Evolutionary conservation across 352 stramenopile genomes (phyloP), one percentile per base, ranked within the genome.

Genomic region (Elongisporangium anandrum): DNA sequence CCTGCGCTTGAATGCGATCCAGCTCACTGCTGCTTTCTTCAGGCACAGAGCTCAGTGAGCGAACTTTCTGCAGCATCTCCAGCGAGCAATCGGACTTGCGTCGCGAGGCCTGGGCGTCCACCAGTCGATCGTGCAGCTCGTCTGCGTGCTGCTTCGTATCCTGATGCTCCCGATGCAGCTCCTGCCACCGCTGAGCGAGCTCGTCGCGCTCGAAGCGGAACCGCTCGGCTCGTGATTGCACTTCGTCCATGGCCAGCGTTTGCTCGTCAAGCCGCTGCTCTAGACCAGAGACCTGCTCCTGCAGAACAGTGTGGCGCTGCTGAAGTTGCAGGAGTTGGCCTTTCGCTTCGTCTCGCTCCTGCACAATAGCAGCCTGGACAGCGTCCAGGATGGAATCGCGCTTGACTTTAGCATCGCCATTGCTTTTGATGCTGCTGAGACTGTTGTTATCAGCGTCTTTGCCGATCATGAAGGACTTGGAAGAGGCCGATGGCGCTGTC

Each of bases 121-220:
- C 73, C 8, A 90, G 68, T 12, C 73, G 67, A 17, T 64, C 57
- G 52, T 90, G 82, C 17, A 92, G 64, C 52, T 88, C 77, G 6
- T 90, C 78, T 1, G 70, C 65, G 29, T 89, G 72, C 4, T 70
- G 65, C 13, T 73, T 59, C 2, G 81, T 53, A 57, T 89, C 79
- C 15, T 61, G 53, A 45, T 87, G 70, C 23, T 90, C 82, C 5
- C 68, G 61, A 52, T 78, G 66, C 50, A 89, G 62, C 61, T 87
- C 79, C 9, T 77, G 65, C 61, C 69, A 70, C 17, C 69, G 67
- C 24, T 84, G 63, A 9, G 63, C 34, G 9, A 75, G 47, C 29
- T 70, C 72, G 23, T 87, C 75, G 23, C 75, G 68, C 13, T 82
- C 71, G 39, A 85, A 69, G 8, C 66, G 65, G 8, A 89, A 67